A percentile compares a stretch with the other conserved stretches of the same genome.
These are phyloP conservation scores for Populus tomentosa DNA, from an alignment of 441 rosid genomes.

Conservation along the genomic window DNA sequence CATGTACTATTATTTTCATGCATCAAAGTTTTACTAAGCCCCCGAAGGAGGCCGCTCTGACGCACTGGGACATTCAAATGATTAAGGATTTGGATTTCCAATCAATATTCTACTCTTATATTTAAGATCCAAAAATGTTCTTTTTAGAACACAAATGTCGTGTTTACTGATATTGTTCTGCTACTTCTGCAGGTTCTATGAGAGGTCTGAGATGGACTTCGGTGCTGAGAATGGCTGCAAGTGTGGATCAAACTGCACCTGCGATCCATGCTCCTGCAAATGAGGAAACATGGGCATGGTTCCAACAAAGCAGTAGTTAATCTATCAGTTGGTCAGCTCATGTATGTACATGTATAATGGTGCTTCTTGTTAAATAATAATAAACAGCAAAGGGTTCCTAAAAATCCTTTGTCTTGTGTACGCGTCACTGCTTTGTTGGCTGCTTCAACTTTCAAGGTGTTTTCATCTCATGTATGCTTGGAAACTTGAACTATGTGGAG, in stretches of 20 bases:
- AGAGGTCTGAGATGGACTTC: constrained; percentile 43
- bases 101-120: no score
- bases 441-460: neutral
- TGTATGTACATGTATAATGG: no score
- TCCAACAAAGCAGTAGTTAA: constrained; percentile 13
- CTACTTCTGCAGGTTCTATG: constrained; percentile 15
- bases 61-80: no score
- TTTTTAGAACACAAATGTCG: no score
- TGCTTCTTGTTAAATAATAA: no score
- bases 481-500: neutral
- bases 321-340: no score
- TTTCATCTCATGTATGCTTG: neutral
- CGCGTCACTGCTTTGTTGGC: neutral
- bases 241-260: constrained; percentile 79
- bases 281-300: constrained; percentile 23
- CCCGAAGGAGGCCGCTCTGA: no score
- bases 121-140: no score
- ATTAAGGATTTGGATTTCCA: no score
- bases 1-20: no score
- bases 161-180: no score
- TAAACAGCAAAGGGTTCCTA: neutral
- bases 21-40: no score
- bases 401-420: neutral
- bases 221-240: constrained; percentile 71
- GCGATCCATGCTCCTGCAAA: constrained; percentile 77